Conservation (phyloP, 1,284 basidiomycete species). For the Phylloboletellus chloephorus region DNA sequence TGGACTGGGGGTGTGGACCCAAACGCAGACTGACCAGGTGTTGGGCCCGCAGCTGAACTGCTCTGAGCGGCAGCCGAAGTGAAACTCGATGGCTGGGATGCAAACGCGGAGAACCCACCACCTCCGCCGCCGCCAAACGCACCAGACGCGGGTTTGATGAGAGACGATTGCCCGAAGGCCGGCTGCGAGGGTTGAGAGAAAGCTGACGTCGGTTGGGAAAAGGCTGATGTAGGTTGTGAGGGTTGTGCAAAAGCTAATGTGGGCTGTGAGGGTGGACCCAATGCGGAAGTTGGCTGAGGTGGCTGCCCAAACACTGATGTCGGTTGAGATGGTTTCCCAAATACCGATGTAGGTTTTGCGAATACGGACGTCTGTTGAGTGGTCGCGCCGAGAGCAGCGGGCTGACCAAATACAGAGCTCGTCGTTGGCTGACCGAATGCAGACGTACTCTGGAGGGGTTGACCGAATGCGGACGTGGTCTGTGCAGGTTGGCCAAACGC, state of each 20-base stretch:
- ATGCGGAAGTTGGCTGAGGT: constrained; percentile 24
- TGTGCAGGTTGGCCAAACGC: constrained; percentile 34
- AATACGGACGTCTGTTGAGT: constrained; percentile 36
- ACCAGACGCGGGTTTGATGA: constrained; percentile 28
- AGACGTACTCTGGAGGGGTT: constrained; percentile 29
- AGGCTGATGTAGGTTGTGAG: constrained; percentile 33
- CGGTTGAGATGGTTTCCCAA: constrained; percentile 29
- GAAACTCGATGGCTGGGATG: constrained; percentile 30
- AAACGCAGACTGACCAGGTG: constrained; percentile 28
- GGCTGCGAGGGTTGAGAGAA: constrained; percentile 37
- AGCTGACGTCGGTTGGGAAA: constrained; percentile 35
- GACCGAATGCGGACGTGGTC: constrained; percentile 24
- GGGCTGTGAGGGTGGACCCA: constrained; percentile 29
- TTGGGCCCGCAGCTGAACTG: constrained; percentile 11
- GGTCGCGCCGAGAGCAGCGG: constrained; percentile 35
- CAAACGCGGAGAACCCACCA: constrained; percentile 37
- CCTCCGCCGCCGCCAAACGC: constrained; percentile 30
- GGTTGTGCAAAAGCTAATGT: constrained; percentile 36
- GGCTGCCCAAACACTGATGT: constrained; percentile 33
- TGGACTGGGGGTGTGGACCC: constrained; percentile 22
- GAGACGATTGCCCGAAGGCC: constrained; percentile 34
- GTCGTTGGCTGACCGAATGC: constrained; percentile 36
- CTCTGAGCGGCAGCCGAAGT: constrained; percentile 12
- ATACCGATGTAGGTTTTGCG: constrained; percentile 32
- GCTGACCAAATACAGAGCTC: constrained; percentile 41